Conservation (phyloP, 352 stramenopile genomes). For the Pythium dissimile region DNA sequence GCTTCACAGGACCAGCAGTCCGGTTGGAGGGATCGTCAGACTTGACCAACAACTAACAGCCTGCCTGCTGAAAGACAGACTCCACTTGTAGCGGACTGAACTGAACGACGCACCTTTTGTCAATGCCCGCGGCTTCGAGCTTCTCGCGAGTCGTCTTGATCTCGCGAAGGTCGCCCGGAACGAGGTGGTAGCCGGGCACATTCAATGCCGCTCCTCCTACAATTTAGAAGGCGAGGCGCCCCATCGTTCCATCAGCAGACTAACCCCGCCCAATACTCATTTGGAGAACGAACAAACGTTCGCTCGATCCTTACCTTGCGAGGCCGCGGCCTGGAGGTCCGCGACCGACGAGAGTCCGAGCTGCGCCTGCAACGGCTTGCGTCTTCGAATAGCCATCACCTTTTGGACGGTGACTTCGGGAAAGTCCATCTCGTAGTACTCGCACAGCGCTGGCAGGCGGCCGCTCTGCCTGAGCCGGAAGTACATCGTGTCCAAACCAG, state of each 20-base stretch:
- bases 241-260: too few relatives aligned
- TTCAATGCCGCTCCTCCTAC: constrained; percentile 67
- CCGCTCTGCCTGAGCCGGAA: constrained; percentile 58
- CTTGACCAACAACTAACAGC: too few relatives aligned
- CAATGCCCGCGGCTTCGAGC: constrained; percentile 53
- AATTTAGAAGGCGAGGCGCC: too few relatives aligned
- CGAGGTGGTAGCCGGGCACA: constrained; percentile 65
- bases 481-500: constrained; percentile 82
- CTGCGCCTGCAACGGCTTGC: constrained; percentile 49
- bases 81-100: too few relatives aligned
- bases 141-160: constrained; percentile 47
- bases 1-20: constrained; percentile 6
- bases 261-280: too few relatives aligned
- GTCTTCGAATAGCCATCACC: constrained; percentile 65
- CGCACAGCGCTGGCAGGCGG: constrained; percentile 32
- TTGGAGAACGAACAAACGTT: too few relatives aligned
- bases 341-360: constrained; percentile 35
- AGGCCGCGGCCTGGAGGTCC: constrained; percentile 53
- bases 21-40: too few relatives aligned
- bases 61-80: too few relatives aligned
- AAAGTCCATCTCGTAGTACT: constrained; percentile 88
- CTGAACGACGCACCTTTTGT: constrained; percentile 24
- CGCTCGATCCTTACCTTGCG: constrained; percentile 30
- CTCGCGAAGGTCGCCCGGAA: constrained; percentile 75
- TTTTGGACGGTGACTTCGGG: constrained; percentile 78